Evolutionary conservation across 331 rosid genomes (phyloP), one percentile per base, ranked within the genome.

Genomic region (Rosa hybrid): DNA sequence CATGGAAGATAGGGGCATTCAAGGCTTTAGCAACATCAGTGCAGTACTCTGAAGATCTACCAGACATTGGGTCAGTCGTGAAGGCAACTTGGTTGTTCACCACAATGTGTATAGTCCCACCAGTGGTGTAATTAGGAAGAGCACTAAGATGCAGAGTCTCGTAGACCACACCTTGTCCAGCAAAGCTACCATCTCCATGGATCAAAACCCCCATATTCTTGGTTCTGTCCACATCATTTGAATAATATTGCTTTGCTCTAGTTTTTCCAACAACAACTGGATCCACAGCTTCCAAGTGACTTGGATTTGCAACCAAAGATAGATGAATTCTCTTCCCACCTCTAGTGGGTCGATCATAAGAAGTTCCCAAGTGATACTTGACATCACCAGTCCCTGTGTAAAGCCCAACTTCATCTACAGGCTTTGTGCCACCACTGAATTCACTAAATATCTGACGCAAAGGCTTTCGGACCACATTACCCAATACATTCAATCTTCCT

Each of bases 161-260:
- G 27, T 93, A 96, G 81, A 93, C 99, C 62, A 96, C 99, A 68
- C 99, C 99, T 87, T 93, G 98, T 60, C 99, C 99, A 8, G 99
- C 97, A 89, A 93, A 96, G 81, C 99, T 96, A 84, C 99, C 98
- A 85, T 96, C 99, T 77, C 99, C 99, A 50, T 96, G 98, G 78
- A 96, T 87, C 89, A 96, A 83, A 76, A 96, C 13, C 63, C 91
- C 97, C 99, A 96, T 83, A 84, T 96, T 88, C 84, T 96, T 96
- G 12, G 83, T 91, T 83, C 98, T 86, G 83, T 93, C 91, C 53
- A 11, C 81, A 74, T 96, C 99, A 81, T 82, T 87, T 11, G 97
- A 83, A 86, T 80, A 96, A 83, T 90, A 96, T 74, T 96, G 98
- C 84, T 93, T 96, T 48, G 99, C 99, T 76, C 98, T 89, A 85